phyloP scores from a whole-genome alignment of 257 asterid genomes.

The Coffea canephora region DNA sequence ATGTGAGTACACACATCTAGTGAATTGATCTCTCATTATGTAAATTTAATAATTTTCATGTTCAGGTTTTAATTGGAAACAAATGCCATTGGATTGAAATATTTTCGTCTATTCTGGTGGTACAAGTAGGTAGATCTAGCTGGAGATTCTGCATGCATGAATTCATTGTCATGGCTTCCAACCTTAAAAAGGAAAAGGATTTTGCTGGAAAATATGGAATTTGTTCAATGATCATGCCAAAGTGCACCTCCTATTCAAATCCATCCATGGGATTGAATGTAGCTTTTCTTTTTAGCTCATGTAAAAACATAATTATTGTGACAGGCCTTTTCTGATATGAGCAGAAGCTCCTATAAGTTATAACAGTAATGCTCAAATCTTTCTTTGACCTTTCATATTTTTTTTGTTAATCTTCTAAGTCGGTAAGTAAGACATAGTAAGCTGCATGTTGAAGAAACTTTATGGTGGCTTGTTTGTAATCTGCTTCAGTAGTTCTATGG shows the following conservation, averaged over 20 bases:
- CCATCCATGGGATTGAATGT: background rate
- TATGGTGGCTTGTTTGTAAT: background rate
- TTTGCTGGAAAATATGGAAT: background rate
- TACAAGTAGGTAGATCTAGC: background rate
- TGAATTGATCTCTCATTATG: background rate
- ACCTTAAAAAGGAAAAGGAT: constrained; percentile 3
- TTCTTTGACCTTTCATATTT: background rate
- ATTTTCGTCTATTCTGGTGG: background rate
- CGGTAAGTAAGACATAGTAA: background rate
- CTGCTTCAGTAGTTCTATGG: background rate
- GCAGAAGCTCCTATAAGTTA: background rate
- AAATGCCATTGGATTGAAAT: background rate
- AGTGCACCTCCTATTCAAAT: background rate
- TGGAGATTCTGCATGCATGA: background rate
- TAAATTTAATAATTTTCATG: background rate
- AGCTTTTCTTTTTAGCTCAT: background rate
- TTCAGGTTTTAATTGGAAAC: background rate
- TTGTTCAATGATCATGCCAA: background rate
- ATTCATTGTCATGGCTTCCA: background rate
- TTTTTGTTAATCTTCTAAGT: background rate
- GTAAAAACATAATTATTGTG: too few species aligned
- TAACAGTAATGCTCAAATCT: background rate
- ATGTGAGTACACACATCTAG: constrained; percentile 37
- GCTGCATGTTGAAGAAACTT: background rate
- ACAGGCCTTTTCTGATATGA: background rate